Conservation (phyloP, 202 grass and related monocot species). For the Carex arenaria region DNA sequence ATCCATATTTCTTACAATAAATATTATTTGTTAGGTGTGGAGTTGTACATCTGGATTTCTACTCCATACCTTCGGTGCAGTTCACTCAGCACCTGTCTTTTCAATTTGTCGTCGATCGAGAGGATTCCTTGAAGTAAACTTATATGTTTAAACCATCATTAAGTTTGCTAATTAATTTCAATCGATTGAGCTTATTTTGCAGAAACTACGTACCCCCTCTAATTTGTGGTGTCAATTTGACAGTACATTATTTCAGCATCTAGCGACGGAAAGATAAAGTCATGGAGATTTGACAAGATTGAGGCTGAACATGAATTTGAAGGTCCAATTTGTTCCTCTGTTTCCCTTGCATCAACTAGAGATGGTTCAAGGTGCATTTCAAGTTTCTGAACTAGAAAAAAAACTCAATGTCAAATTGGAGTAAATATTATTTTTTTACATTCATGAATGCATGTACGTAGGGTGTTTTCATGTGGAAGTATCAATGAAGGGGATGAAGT, state of each 20-base stretch:
- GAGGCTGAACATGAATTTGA: conserved; percentile 24
- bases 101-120: too few species aligned
- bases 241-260: conserved; percentile 30
- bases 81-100: too few species aligned
- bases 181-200: too few species aligned
- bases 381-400: neutral
- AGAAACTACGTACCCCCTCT: too few species aligned
- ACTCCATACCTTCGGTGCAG: too few species aligned
- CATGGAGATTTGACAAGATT: conserved; percentile 27
- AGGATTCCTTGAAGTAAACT: neutral
- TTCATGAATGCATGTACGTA: neutral
- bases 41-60: neutral
- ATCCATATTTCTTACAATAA: too few species aligned
- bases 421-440: neutral
- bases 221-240: neutral
- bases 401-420: neutral
- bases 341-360: conserved; percentile 15
- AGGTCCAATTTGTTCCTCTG: conserved; percentile 20
- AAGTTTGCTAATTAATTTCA: too few species aligned
- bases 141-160: neutral
- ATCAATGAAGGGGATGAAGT: neutral
- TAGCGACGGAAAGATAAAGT: conserved; percentile 25
- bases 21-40: conserved; percentile 26
- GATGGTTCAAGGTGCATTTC: conserved; percentile 27
- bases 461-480: neutral